Conservation (phyloP, 148 eudicot genomes). For the Cornus florida region DNA sequence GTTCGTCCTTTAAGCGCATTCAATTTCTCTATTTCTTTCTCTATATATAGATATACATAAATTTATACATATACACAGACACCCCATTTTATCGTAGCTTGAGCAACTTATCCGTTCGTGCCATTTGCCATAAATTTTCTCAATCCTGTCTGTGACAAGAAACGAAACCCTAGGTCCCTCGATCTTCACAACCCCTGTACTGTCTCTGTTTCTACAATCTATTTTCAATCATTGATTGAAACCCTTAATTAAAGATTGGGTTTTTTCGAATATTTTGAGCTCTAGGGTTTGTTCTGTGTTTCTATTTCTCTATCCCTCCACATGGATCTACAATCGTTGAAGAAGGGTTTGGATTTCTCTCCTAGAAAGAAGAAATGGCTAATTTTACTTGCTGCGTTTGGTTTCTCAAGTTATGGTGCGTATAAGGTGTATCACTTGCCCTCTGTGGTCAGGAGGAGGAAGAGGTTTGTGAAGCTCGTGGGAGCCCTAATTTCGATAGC, state of each 20-base stretch:
- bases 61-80: too few relatives aligned
- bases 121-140: background rate
- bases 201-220: background rate
- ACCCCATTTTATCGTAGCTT: background rate
- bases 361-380: constrained; percentile 55
- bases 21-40: background rate
- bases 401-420: constrained; percentile 63
- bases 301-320: background rate
- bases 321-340: constrained; percentile 46
- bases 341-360: constrained; percentile 39
- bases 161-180: constrained; percentile 15
- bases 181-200: background rate
- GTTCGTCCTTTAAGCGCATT: background rate
- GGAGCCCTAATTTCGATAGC: constrained; percentile 48
- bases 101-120: background rate
- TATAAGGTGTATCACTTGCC: constrained; percentile 63
- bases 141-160: background rate
- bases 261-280: constrained; percentile 1
- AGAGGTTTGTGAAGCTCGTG: constrained; percentile 42
- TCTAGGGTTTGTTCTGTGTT: constrained; percentile 2
- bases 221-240: background rate
- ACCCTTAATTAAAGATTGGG: background rate
- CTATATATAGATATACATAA: background rate
- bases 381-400: constrained; percentile 48
- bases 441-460: constrained; percentile 52